Base-by-base conservation (phyloP, 768 basidiomycete species). In the Mrakia blollopis region DNA sequence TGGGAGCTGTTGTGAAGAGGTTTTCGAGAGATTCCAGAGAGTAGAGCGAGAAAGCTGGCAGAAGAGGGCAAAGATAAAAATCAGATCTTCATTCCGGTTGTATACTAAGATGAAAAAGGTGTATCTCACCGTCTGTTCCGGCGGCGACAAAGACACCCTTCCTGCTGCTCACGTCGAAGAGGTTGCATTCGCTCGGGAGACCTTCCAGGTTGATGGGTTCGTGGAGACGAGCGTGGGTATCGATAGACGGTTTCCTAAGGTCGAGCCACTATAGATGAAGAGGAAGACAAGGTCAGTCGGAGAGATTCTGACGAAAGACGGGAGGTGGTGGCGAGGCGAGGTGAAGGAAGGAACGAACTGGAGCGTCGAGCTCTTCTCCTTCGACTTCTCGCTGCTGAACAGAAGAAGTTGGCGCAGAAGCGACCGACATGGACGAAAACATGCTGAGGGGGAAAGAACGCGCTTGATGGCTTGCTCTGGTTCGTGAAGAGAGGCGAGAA, bases 41-140 rank as follows among this genome's bases (percentile, higher is more conserved):
- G 76, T 72, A 81, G n/a, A 82, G 76, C 3, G 79, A 78, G 80
- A 82, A 81, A 21, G 80, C 81, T 81, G 78, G 4, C 0, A 23
- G 2, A 5, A 72, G 21, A 14, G 4, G 41, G 21, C 6, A 41
- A 37, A 25, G 10, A 39, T 25, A 2, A 18, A 4, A 18, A 18
- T 52, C n/a, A 16, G 65, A 3, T 65, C 44, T n/a, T 35, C 37
- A 3, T 69, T 16, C 35, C 39, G 3, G n/a, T 10, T 72, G 18
- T 9, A 14, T 23, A 6, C 5, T 30, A 37, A 21, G 37, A 32
- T 60, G 50, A 30, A n/a, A 18, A 50, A 63, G 60, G 30, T 7
- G 18, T 21, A 78, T 11, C 77, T 62, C 44, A 78, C 77, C 35
- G 9, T 39, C 25, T 23, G 41, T 41, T 39, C 73, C 73, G 0